Conservation (phyloP, 805 yeast genomes). For the Starmerella gropengiesseri region DNA sequence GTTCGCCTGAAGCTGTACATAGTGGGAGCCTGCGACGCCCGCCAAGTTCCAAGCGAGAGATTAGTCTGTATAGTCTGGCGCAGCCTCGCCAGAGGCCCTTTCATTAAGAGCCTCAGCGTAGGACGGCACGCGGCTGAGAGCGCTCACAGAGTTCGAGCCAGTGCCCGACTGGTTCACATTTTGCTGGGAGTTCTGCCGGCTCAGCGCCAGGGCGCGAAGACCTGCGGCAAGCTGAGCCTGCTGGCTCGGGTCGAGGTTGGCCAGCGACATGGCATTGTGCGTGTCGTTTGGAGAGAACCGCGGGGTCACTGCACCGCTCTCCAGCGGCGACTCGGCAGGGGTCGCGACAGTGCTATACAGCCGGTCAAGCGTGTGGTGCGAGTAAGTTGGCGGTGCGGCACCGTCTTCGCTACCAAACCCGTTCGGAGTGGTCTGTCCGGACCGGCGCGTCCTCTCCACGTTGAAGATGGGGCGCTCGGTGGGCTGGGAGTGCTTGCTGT, state of each 20-base stretch:
- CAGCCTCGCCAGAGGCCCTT: conserved; percentile 38
- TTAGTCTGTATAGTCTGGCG: conserved; percentile 53
- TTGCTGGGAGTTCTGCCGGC: conserved; percentile 23
- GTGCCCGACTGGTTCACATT: conserved; percentile 26
- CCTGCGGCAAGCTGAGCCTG: conserved; percentile 33
- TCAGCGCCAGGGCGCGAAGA: conserved; percentile 31
- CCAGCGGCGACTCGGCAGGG: conserved; percentile 32
- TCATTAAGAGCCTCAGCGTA: conserved; percentile 64
- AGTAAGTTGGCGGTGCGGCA: conserved; percentile 77
- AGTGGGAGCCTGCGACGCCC: too few relatives aligned
- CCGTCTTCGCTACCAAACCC: conserved; percentile 16
- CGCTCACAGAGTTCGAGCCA: conserved; percentile 29
- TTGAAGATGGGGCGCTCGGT: conserved; percentile 18
- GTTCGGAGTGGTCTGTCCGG: conserved; percentile 9
- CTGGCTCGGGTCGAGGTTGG: conserved; percentile 27
- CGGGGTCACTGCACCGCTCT: conserved; percentile 31
- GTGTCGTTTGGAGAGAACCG: conserved; percentile 9
- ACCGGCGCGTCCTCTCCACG: conserved; percentile 12
- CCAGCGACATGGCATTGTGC: conserved; percentile 6
- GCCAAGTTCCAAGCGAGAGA: too few relatives aligned
- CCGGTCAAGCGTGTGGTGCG: conserved; percentile 67
- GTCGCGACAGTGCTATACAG: conserved; percentile 54
- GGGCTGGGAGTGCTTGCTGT: conserved; percentile 30
- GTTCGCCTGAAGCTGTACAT: too few relatives aligned
- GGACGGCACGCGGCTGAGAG: conserved; percentile 67